Conservation (phyloP, 2,329 filamentous ascomycete genomes). For the Dactylellina cionopaga region DNA sequence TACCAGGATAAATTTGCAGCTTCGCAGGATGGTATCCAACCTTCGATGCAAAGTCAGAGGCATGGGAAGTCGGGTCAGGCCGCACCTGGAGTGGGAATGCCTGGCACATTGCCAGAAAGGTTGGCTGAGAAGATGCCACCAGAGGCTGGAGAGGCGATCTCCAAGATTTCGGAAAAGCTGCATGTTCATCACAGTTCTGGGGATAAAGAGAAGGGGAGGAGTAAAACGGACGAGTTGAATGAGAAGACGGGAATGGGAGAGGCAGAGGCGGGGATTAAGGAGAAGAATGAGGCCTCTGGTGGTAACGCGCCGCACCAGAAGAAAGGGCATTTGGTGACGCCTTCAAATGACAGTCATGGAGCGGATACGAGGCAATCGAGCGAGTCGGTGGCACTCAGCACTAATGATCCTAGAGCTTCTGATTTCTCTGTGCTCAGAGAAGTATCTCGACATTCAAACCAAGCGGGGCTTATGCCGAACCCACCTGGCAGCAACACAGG, state of each 20-base stretch:
- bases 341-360: slow-evolving; percentile 12
- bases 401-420: slow-evolving; percentile 25
- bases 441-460: slow-evolving; percentile 1
- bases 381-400: slow-evolving; percentile 2
- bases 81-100: slow-evolving; percentile 59
- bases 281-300: slow-evolving; percentile 16
- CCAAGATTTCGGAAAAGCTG: slow-evolving; percentile 57
- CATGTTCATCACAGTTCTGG: slow-evolving; percentile 54
- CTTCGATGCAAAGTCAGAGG: slow-evolving; percentile 62
- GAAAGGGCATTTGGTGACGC: neutral
- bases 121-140: slow-evolving; percentile 50
- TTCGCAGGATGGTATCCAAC: slow-evolving; percentile 68
- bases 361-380: slow-evolving; percentile 23
- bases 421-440: slow-evolving; percentile 22
- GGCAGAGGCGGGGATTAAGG: slow-evolving; percentile 1
- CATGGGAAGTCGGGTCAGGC: slow-evolving; percentile 65
- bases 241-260: slow-evolving; percentile 26
- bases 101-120: slow-evolving; percentile 18
- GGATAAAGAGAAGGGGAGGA: slow-evolving; percentile 58
- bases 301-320: no score
- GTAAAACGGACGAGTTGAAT: slow-evolving; percentile 56
- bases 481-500: slow-evolving; percentile 24
- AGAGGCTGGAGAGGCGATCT: slow-evolving; percentile 30
- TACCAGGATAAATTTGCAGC: slow-evolving; percentile 80
- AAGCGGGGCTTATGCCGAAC: slow-evolving; percentile 10